phyloP scores from a whole-genome alignment of 164 flowering plant species.

The Vitis rupestris region DNA sequence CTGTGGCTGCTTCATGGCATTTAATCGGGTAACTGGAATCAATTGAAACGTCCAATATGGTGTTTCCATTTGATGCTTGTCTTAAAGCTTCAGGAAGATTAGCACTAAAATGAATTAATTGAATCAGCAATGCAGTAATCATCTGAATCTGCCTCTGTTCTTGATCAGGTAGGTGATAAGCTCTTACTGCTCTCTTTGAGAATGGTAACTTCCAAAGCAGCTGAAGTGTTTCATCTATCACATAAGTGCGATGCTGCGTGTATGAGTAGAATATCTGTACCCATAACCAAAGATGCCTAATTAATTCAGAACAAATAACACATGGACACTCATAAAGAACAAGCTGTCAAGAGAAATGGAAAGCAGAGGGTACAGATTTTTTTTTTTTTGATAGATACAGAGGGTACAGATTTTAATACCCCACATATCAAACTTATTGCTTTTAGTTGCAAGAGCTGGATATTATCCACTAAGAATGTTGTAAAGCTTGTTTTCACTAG shows the following conservation, averaged over 20 bases:
- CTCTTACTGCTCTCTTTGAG: slow-evolving; percentile 75
- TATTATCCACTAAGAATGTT: slow-evolving; percentile 84
- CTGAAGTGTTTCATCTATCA: slow-evolving; percentile 81
- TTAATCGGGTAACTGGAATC: slow-evolving; percentile 60
- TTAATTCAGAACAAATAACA: slow-evolving; percentile 2
- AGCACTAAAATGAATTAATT: slow-evolving; percentile 79
- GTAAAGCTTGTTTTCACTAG: slow-evolving; percentile 76
- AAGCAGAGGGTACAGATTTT: slow-evolving; percentile 1
- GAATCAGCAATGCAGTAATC: slow-evolving; percentile 88
- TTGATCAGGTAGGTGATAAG: slow-evolving; percentile 90
- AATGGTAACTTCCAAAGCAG: slow-evolving; percentile 81
- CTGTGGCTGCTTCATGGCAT: slow-evolving; percentile 78
- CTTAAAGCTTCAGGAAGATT: slow-evolving; percentile 71
- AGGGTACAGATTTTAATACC: slow-evolving; percentile 41
- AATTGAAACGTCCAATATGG: slow-evolving; percentile 53
- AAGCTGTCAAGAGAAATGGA: neutral
- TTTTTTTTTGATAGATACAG: neutral
- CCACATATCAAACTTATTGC: slow-evolving; percentile 74
- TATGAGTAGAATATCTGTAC: slow-evolving; percentile 83
- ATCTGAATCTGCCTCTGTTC: slow-evolving; percentile 96
- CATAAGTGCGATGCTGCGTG: slow-evolving; percentile 67
- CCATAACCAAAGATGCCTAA: slow-evolving; percentile 10
- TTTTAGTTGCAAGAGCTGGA: slow-evolving; percentile 91
- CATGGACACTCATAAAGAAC: neutral
- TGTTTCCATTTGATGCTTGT: slow-evolving; percentile 37